phyloP scores from a whole-genome alignment of 2,329 filamentous ascomycete genomes.

The Trichophyton rubrum region DNA sequence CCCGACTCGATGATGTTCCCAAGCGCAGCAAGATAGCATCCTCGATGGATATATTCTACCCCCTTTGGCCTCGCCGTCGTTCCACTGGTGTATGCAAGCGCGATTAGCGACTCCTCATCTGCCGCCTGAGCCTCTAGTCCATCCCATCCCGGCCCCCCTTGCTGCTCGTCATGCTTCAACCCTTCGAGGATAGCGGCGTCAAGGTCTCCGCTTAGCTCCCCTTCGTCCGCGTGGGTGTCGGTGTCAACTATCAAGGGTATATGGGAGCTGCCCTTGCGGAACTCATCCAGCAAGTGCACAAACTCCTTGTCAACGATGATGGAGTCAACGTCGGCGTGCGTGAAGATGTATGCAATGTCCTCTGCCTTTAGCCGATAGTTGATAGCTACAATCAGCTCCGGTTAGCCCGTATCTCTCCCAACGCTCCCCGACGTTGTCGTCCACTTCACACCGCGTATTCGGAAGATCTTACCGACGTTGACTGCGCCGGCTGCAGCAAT shows the following conservation, averaged over 20 bases:
- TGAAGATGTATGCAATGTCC: constrained; percentile 83
- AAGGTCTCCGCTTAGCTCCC: constrained; percentile 64
- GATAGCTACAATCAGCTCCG: constrained; percentile 32
- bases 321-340: constrained; percentile 70
- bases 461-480: constrained; percentile 44
- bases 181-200: constrained; percentile 76
- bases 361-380: constrained; percentile 68
- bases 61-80: constrained; percentile 89
- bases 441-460: not conserved
- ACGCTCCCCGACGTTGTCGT: not conserved
- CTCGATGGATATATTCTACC: constrained; percentile 80
- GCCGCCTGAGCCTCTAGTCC: constrained; percentile 57
- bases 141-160: constrained; percentile 60
- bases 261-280: constrained; percentile 46
- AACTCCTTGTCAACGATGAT: constrained; percentile 84
- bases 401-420: not conserved
- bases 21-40: constrained; percentile 70
- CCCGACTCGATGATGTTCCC: constrained; percentile 83
- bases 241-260: constrained; percentile 68
- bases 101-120: constrained; percentile 69
- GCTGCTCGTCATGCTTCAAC: constrained; percentile 54
- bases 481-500: constrained; percentile 70
- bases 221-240: constrained; percentile 67
- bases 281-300: constrained; percentile 54
- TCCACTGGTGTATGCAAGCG: constrained; percentile 85